These are phyloP conservation scores for Karstenula rhodostoma DNA, from an alignment of 2,329 filamentous ascomycete species.

Conservation along the genomic window DNA sequence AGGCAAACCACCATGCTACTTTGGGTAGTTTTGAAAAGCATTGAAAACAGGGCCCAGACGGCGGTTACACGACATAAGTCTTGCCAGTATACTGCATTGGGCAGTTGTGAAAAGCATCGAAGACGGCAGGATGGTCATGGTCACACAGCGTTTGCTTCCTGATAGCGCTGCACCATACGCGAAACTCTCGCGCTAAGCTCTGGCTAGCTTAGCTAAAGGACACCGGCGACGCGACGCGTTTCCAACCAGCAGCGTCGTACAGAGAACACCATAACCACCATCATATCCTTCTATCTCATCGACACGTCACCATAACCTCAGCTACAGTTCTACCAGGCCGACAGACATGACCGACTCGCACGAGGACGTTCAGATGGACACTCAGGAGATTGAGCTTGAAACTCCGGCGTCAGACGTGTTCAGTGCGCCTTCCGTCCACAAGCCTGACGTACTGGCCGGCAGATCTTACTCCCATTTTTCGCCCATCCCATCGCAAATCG, in stretches of 20 bases:
- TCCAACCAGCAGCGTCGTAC: background rate
- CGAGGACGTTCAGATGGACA: conserved; percentile 45
- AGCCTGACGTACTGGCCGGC: conserved; percentile 50
- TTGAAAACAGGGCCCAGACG: too few relatives aligned
- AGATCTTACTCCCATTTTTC: conserved; percentile 60
- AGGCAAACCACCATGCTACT: too few relatives aligned
- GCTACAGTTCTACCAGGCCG: too few relatives aligned
- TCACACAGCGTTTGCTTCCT: background rate
- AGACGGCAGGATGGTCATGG: background rate
- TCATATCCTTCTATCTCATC: background rate
- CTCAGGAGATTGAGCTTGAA: conserved; percentile 46
- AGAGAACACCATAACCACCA: background rate
- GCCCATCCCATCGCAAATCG: conserved; percentile 51
- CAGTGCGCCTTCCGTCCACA: conserved; percentile 57
- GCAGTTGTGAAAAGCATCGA: background rate
- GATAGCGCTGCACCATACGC: background rate
- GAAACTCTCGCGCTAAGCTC: conserved; percentile 6
- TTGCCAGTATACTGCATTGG: background rate
- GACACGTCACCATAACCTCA: background rate
- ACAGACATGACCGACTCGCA: conserved; percentile 36
- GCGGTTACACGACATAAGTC: background rate
- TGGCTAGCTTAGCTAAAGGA: background rate
- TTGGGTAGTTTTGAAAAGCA: too few relatives aligned
- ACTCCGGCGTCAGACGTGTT: conserved; percentile 52
- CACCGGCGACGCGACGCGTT: conserved; percentile 15